Evolutionary conservation across 2,329 filamentous ascomycete genomes (phyloP).

Genomic region (Aspergillus pseudonomiae): DNA sequence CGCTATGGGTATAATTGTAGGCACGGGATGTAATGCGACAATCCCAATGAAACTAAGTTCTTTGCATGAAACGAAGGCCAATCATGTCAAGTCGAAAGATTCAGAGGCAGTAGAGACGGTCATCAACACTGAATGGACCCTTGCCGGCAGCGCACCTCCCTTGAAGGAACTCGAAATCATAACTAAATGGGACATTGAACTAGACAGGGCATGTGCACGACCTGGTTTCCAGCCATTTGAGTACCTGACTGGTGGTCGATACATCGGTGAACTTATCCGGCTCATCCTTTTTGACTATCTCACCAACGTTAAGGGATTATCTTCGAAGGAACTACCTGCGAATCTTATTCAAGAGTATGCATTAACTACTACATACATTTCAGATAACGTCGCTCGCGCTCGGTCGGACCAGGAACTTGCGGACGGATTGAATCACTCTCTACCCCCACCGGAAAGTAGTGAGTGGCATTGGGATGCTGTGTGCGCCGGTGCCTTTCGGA

Average conservation of each 20-base stretch:
- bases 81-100: slow-evolving; percentile 50
- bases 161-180: slow-evolving; percentile 63
- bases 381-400: slow-evolving; percentile 65
- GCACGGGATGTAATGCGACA: slow-evolving; percentile 80
- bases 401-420: slow-evolving; percentile 53
- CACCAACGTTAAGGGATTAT: slow-evolving; percentile 46
- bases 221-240: slow-evolving; percentile 82
- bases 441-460: slow-evolving; percentile 49
- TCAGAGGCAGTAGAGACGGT: slow-evolving; percentile 66
- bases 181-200: slow-evolving; percentile 69
- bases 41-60: slow-evolving; percentile 68
- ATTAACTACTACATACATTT: slow-evolving; percentile 72
- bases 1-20: slow-evolving; percentile 78
- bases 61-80: slow-evolving; percentile 66
- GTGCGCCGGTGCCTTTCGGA: slow-evolving; percentile 62
- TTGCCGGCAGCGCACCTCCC: slow-evolving; percentile 72
- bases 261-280: slow-evolving; percentile 75
- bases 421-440: slow-evolving; percentile 55
- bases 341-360: slow-evolving; percentile 62
- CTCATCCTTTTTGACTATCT: slow-evolving; percentile 70
- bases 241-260: slow-evolving; percentile 80
- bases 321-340: slow-evolving; percentile 53
- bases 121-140: slow-evolving; percentile 84
- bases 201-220: slow-evolving; percentile 68
- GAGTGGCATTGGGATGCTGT: slow-evolving; percentile 66